Evolutionary conservation across 2,329 filamentous ascomycete genomes (phyloP).

Genomic region (Penicillium oxalicum): DNA sequence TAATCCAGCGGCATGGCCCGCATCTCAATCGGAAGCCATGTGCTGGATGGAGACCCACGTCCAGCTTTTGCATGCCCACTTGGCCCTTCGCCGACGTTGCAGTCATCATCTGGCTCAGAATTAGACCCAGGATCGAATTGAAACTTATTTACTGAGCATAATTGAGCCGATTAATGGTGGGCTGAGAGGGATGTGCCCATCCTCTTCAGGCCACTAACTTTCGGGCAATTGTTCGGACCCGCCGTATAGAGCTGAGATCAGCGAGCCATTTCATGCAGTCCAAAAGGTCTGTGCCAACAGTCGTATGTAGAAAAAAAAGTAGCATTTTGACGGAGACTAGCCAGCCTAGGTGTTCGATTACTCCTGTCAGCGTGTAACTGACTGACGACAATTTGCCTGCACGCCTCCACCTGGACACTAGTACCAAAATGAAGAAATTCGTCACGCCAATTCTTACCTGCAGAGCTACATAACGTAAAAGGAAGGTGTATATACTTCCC

Average conservation of each 20-base stretch:
- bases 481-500: background rate
- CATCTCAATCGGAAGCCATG: background rate
- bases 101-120: background rate
- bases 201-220: background rate
- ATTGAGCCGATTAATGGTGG: background rate
- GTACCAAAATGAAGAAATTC: too few species aligned
- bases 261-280: background rate
- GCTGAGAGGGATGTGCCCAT: background rate
- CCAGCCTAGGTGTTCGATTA: too few species aligned
- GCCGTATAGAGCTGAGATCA: background rate
- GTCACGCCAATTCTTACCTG: background rate
- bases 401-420: too few species aligned
- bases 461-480: background rate
- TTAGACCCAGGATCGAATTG: background rate
- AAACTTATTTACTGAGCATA: background rate
- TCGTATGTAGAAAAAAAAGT: background rate
- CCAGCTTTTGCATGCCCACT: background rate
- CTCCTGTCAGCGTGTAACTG: too few species aligned
- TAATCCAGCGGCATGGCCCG: background rate
- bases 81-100: background rate
- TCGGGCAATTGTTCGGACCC: background rate
- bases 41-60: background rate
- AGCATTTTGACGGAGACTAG: too few species aligned
- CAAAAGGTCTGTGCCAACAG: background rate
- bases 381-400: too few species aligned